These are phyloP conservation scores for Arthromyces matolae DNA, from an alignment of 768 basidiomycete genomes.

Conservation along the genomic window DNA sequence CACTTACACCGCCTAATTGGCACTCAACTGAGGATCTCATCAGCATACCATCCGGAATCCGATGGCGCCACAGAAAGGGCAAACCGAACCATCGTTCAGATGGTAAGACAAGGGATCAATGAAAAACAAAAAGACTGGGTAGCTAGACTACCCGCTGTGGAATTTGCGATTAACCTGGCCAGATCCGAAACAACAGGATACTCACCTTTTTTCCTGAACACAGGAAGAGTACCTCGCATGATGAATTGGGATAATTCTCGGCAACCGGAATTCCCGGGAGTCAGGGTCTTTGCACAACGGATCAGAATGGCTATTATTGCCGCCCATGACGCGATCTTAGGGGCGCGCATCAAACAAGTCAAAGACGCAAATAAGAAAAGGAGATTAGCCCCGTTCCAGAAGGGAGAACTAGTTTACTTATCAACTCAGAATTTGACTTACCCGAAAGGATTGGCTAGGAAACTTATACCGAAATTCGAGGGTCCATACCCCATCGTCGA, in stretches of 20 bases:
- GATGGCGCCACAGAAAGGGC: background rate
- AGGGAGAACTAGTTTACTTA: background rate
- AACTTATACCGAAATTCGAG: background rate
- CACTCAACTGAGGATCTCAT: no score
- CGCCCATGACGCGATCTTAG: background rate
- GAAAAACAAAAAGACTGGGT: background rate
- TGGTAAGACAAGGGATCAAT: background rate
- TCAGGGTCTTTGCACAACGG: background rate
- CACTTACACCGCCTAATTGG: background rate
- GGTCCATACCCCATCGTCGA: background rate
- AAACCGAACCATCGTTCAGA: background rate
- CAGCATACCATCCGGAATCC: background rate
- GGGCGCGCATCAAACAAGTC: background rate
- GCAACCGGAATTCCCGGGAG: background rate
- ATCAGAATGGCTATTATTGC: background rate
- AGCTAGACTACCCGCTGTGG: background rate
- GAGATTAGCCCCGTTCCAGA: background rate
- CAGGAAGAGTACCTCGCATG: background rate
- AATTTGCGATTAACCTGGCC: no score
- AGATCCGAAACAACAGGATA: no score
- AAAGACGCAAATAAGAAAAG: background rate
- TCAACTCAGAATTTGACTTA: no score
- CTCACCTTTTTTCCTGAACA: no score
- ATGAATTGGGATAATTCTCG: background rate
- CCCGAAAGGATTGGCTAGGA: background rate